These are phyloP conservation scores for Peronospora tabacina DNA, from an alignment of 352 stramenopile genomes.

Conservation along the genomic window DNA sequence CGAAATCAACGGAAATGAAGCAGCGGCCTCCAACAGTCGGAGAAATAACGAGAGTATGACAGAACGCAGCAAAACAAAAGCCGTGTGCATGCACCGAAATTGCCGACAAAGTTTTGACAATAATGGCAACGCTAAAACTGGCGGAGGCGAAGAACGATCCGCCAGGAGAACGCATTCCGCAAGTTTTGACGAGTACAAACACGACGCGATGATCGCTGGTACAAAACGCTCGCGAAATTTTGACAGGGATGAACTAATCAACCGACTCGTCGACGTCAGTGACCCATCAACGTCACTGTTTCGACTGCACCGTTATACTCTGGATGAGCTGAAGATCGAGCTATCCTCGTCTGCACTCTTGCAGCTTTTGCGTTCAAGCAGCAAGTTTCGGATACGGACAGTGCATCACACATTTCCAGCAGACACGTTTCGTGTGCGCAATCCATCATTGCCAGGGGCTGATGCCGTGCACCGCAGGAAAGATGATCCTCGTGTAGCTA, in stretches of 20 bases:
- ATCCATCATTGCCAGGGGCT: conserved; percentile 17
- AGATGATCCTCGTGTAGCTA: conserved; percentile 33
- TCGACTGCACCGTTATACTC: conserved; percentile 46
- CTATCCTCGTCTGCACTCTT: conserved; percentile 39
- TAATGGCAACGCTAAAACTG: conserved; percentile 1
- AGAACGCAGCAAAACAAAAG: not conserved
- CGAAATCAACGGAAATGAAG: conserved; percentile 1
- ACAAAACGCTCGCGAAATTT: conserved; percentile 10
- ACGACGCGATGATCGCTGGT: not conserved
- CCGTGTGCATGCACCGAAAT: conserved; percentile 4
- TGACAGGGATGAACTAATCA: conserved; percentile 29
- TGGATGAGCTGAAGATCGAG: conserved; percentile 37
- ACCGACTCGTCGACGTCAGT: conserved; percentile 33
- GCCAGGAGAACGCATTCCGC: not conserved
- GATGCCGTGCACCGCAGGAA: conserved; percentile 24
- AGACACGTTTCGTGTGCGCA: conserved; percentile 19
- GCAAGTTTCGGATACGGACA: conserved; percentile 36
- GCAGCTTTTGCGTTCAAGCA: conserved; percentile 28
- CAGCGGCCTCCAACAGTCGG: not conserved
- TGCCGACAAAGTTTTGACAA: not conserved
- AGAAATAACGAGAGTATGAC: conserved; percentile 1
- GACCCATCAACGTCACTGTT: conserved; percentile 54
- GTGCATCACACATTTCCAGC: conserved; percentile 26
- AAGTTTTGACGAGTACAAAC: not conserved
- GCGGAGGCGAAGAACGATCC: not conserved